Percentiles rank a stretch among this genome's conserved stretches.
Evolutionary conservation across 306 rosid genomes (phyloP).

Genomic region (Fragaria nilgerrensis): DNA sequence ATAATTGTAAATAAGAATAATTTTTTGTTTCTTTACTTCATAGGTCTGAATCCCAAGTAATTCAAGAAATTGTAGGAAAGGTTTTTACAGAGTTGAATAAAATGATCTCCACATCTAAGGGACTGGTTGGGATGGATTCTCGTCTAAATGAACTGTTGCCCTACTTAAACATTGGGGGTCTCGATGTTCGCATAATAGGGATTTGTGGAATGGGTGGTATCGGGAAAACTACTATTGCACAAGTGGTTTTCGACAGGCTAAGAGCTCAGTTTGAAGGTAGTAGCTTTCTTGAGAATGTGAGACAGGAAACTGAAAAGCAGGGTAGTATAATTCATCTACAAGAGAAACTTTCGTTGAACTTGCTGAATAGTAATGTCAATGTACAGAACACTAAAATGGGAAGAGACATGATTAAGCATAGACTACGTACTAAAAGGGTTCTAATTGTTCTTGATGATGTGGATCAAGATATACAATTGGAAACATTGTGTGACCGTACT

Average conservation of each 20-base stretch:
- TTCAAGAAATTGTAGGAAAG: background rate
- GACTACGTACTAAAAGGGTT: background rate
- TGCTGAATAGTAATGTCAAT: background rate
- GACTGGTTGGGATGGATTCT: background rate
- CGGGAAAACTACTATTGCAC: background rate
- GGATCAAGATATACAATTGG: too few relatives aligned
- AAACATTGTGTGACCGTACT: too few relatives aligned
- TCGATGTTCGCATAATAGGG: slow-evolving; percentile 12
- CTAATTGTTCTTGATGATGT: background rate
- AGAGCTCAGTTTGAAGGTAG: background rate
- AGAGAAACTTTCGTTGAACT: background rate
- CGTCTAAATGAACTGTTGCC: background rate
- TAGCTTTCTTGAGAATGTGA: background rate
- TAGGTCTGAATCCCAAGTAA: background rate
- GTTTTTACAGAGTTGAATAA: background rate
- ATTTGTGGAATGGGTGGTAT: background rate
- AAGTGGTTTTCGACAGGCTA: too few relatives aligned
- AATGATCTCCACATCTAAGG: background rate
- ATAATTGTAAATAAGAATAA: too few relatives aligned
- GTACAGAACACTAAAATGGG: background rate
- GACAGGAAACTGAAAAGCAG: background rate
- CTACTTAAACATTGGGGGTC: background rate
- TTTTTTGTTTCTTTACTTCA: too few relatives aligned
- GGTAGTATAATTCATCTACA: background rate
- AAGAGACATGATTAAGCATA: background rate